These are phyloP conservation scores for Clonostachys rosea DNA, from an alignment of 2,329 filamentous ascomycete species.

Conservation along the genomic window DNA sequence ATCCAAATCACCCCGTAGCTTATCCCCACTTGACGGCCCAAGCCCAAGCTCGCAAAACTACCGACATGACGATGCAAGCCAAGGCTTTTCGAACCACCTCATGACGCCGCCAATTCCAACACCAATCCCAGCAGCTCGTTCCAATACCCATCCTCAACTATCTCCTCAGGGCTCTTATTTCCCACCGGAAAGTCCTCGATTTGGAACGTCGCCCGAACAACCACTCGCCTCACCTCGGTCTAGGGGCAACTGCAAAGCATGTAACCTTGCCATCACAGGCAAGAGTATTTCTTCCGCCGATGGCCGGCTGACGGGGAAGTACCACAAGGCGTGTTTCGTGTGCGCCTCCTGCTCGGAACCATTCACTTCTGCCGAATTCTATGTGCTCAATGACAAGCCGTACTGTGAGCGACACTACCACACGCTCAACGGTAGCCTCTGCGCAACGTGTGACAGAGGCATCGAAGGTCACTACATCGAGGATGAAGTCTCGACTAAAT, in stretches of 20 bases:
- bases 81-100: not conserved
- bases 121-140: not conserved
- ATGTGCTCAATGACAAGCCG: constrained; percentile 80
- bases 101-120: too few species aligned
- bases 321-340: constrained; percentile 93
- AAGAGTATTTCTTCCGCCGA: constrained; percentile 95
- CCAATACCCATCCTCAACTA: not conserved
- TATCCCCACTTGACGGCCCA: constrained; percentile 9
- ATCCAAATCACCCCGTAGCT: constrained; percentile 17
- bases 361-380: constrained; percentile 86
- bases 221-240: constrained; percentile 10
- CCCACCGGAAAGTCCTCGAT: not conserved
- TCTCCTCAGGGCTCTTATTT: not conserved
- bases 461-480: constrained; percentile 95
- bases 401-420: constrained; percentile 95
- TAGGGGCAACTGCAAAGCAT: constrained; percentile 75
- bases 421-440: constrained; percentile 82
- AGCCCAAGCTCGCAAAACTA: not conserved
- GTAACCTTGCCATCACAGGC: constrained; percentile 70
- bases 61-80: not conserved
- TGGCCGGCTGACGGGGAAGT: constrained; percentile 84
- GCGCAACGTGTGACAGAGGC: constrained; percentile 71
- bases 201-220: constrained; percentile 2
- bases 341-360: constrained; percentile 78
- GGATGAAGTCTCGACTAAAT: constrained; percentile 72